A percentile compares a stretch with the other conserved stretches of the same genome.
Evolutionary conservation across 129 eudicot genomes (phyloP).

Genomic region (Ambrosia trifida): DNA sequence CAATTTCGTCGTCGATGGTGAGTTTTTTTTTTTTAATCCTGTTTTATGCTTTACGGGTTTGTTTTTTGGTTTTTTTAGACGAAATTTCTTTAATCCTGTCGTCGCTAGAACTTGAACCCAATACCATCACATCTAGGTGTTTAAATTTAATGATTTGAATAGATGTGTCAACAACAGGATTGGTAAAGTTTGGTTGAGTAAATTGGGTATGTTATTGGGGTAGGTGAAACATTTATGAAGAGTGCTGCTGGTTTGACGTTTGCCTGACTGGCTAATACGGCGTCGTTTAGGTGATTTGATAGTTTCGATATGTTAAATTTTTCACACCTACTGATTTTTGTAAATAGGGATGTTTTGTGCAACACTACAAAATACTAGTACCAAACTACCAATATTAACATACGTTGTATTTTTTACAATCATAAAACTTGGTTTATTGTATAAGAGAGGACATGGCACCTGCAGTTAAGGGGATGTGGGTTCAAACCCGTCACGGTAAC

Average conservation of each 20-base stretch:
- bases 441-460: no score
- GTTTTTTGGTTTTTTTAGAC: no score
- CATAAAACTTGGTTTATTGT: no score
- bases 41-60: background rate
- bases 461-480: no score
- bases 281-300: conserved; percentile 20
- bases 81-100: no score
- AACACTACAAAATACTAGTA: background rate
- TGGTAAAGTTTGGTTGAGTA: background rate
- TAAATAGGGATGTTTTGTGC: background rate
- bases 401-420: no score
- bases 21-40: conserved; percentile 38
- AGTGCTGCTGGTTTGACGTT: background rate
- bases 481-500: no score
- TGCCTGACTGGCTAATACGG: background rate
- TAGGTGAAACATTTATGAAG: background rate
- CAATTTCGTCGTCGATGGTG: conserved; percentile 71
- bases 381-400: no score
- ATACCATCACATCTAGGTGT: no score
- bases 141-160: no score
- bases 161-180: no score
- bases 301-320: background rate
- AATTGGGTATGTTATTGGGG: conserved; percentile 11
- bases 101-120: no score
- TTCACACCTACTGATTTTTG: background rate